Base-by-base conservation (phyloP, 2,329 filamentous ascomycete species). In the Clarireedia hainanense region DNA sequence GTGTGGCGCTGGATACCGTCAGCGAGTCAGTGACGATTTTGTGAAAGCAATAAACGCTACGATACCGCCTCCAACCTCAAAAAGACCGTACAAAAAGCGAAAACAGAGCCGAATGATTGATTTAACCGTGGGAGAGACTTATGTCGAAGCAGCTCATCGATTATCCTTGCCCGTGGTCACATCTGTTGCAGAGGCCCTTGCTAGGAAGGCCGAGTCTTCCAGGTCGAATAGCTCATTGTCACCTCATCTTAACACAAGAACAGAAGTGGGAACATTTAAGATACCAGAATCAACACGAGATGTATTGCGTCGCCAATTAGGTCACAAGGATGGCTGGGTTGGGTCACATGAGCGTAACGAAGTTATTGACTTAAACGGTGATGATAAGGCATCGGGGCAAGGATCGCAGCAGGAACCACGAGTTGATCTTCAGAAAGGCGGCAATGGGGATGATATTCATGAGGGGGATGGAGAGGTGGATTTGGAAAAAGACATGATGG, bases 321-420 rank as follows among this genome's bases (percentile, higher is more conserved):
- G 30, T 14, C 30, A 14, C 30, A 34, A 34, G 30, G 30, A 34
- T 34, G 30, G 30, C 30, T 34, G 30, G 30, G 4, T 34, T 34
- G 5, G 3, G 1, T 12, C 30, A 34, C 30, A 34, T 34, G 49
- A 42, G 7, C 15, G 15, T 27, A 39, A 39, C 5, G 34, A 49
- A 24, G 48, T 26, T 1, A 54, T 49, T 49, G n/a, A 23, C 40
- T 49, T 54, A 20, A 34, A 54, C 9, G 52, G 48, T 27, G 52
- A 49, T 7, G 30, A 34, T 30, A 34, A 49, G n/a, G 15, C 15
- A 14, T n/a, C 5, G 9, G n/a, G 39, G 39, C 14, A 42, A 42
- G 15, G 3, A 20, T n/a, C 39, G 14, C 15, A 42, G 39, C 15
- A 42, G 39, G 39, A 20, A 42, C 9, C 17, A 42, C 39, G 5